phyloP scores from a whole-genome alignment of 352 stramenopile genomes.

The Globisporangium nagaii region DNA sequence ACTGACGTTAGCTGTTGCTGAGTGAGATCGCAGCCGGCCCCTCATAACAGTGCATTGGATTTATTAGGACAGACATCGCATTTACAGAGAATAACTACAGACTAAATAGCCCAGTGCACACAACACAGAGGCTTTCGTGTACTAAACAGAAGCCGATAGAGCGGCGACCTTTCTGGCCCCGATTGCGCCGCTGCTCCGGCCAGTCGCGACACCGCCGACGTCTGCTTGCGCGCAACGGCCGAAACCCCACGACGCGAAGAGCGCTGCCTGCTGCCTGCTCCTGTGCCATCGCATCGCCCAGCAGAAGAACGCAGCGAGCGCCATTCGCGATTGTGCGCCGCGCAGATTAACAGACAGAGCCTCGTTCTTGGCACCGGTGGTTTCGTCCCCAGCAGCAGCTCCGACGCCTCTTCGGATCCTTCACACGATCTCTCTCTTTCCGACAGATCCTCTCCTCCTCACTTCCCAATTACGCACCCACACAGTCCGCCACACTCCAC shows the following conservation, averaged over 20 bases:
- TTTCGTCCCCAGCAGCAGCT: neutral
- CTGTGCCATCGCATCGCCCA: neutral
- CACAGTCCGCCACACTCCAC: too few species aligned
- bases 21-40: neutral
- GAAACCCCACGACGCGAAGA: neutral
- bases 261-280: neutral
- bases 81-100: too few species aligned
- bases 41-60: neutral
- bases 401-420: too few species aligned
- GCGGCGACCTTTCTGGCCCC: neutral
- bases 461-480: too few species aligned
- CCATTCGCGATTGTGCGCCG: neutral
- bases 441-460: too few species aligned
- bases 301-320: neutral
- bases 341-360: neutral
- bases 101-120: too few species aligned
- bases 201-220: neutral
- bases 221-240: neutral
- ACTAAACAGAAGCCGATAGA: neutral
- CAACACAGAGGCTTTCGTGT: neutral
- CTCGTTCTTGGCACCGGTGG: too few species aligned
- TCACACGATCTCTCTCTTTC: too few species aligned
- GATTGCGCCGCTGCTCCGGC: neutral
- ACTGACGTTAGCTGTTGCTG: neutral
- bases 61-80: neutral